Percentiles rank a stretch among this genome's conserved stretches.
These are phyloP conservation scores for Aspergillus tanneri DNA, from an alignment of 2,329 filamentous ascomycete species.

Conservation along the genomic window DNA sequence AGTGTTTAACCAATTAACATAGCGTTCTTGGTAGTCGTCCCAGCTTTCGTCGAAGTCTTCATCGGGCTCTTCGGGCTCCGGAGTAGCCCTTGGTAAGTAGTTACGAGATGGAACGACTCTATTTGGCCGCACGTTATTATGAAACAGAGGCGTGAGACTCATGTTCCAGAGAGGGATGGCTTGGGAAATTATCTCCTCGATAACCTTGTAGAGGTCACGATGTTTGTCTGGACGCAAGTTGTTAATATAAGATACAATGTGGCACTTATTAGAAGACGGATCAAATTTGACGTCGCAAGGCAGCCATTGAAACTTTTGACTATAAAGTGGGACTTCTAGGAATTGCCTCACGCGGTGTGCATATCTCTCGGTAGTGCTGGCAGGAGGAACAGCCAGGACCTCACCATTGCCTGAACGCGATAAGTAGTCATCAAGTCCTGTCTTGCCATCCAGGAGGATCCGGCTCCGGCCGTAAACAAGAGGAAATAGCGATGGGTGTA, in stretches of 20 bases:
- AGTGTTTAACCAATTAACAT: background rate
- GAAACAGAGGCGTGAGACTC: slow-evolving; percentile 12
- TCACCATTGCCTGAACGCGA: slow-evolving; percentile 16
- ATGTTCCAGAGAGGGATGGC: slow-evolving; percentile 51
- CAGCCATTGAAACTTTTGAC: slow-evolving; percentile 49
- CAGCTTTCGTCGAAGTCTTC: slow-evolving; percentile 4
- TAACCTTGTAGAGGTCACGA: slow-evolving; percentile 33
- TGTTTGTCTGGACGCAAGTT: slow-evolving; percentile 43
- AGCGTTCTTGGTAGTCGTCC: slow-evolving; percentile 6
- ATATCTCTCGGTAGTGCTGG: no score
- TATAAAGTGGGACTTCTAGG: slow-evolving; percentile 20
- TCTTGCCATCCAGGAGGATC: slow-evolving; percentile 21
- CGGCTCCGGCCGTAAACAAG: slow-evolving; percentile 32
- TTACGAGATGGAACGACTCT: slow-evolving; percentile 5
- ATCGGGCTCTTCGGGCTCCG: slow-evolving; percentile 10
- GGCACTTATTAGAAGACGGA: slow-evolving; percentile 17
- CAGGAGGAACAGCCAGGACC: slow-evolving; percentile 11
- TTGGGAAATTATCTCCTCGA: slow-evolving; percentile 41
- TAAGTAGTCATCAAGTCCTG: slow-evolving; percentile 28
- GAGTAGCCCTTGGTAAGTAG: no score
- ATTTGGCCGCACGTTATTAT: slow-evolving; percentile 13
- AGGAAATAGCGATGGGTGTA: slow-evolving; percentile 60
- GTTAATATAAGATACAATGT: slow-evolving; percentile 46
- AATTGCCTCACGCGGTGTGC: background rate
- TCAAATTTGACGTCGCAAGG: slow-evolving; percentile 40